phyloP scores from a whole-genome alignment of 1,284 basidiomycete species.

The Boletellus dicymbophilus region DNA sequence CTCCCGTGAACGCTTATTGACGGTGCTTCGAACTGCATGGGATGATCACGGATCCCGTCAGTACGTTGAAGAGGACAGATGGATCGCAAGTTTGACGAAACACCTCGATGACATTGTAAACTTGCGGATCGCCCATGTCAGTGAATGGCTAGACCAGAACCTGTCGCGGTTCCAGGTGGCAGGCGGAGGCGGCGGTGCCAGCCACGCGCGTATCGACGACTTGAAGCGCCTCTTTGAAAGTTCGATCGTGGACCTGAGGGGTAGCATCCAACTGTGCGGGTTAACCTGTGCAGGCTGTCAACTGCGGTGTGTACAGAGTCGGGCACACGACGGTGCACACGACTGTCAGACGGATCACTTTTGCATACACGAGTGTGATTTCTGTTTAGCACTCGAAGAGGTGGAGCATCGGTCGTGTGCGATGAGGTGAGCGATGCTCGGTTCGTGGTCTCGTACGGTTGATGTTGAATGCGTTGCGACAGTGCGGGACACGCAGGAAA shows the following conservation, averaged over 20 bases:
- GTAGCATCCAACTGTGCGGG: constrained; percentile 50
- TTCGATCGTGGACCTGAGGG: constrained; percentile 43
- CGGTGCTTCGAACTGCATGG: constrained; percentile 37
- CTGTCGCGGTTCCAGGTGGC: constrained; percentile 44
- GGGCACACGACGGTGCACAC: constrained; percentile 48
- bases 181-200: background rate
- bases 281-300: constrained; percentile 48
- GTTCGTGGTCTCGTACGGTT: background rate
- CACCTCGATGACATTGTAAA: constrained; percentile 42
- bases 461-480: background rate
- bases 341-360: constrained; percentile 49
- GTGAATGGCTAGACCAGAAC: constrained; percentile 52
- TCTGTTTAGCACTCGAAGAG: constrained; percentile 36
- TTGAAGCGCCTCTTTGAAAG: constrained; percentile 47
- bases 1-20: constrained; percentile 33
- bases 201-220: constrained; percentile 45
- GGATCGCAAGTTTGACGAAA: constrained; percentile 38
- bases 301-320: constrained; percentile 45
- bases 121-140: constrained; percentile 45
- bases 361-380: constrained; percentile 47
- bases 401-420: constrained; percentile 39
- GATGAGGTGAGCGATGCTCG: constrained; percentile 40
- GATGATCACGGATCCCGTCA: constrained; percentile 31
- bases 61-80: constrained; percentile 38
- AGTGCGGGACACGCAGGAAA: constrained; percentile 59